These are phyloP conservation scores for Parachlorella kessleri DNA, from an alignment of 139 green algal species.

Conservation along the genomic window DNA sequence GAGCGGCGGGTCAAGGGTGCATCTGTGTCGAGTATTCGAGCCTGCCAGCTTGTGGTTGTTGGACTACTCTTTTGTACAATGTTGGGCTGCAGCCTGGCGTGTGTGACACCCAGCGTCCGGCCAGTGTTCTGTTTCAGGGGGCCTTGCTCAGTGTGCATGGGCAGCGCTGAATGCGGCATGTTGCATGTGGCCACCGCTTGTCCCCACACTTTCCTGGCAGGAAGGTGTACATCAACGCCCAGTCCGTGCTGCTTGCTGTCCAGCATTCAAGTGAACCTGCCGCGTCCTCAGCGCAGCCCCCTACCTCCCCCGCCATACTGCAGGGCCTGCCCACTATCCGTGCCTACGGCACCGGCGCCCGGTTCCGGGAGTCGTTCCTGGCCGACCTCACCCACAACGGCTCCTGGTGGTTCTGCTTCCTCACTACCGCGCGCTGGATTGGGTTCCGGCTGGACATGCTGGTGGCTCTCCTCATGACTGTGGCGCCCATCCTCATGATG, in stretches of 20 bases:
- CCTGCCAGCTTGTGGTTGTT: neutral
- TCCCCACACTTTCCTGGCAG: no score
- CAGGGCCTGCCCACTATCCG: slow-evolving; percentile 92
- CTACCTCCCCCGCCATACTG: no score
- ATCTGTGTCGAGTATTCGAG: no score
- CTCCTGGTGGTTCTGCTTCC: slow-evolving; percentile 65
- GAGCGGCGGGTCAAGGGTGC: neutral
- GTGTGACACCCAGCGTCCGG: no score
- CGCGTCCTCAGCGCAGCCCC: no score
- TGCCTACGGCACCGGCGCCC: slow-evolving; percentile 70
- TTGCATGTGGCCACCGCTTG: no score
- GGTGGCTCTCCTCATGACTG: slow-evolving; percentile 58
- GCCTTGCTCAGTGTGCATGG: no score
- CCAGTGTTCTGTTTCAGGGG: no score
- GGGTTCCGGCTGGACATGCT: slow-evolving; percentile 81
- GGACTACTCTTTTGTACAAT: neutral
- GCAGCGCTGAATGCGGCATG: no score
- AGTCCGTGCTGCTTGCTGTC: no score
- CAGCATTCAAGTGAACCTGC: no score
- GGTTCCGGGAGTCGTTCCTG: slow-evolving; percentile 66
- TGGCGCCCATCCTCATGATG: slow-evolving; percentile 68
- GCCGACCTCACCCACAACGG: slow-evolving; percentile 59
- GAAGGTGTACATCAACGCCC: no score
- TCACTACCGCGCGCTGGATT: slow-evolving; percentile 67
- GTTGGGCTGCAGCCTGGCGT: neutral